A percentile compares a stretch with the other conserved stretches of the same genome.
These are phyloP conservation scores for Fistulinella cinereoalba DNA, from an alignment of 1,284 basidiomycete species.

Conservation along the genomic window DNA sequence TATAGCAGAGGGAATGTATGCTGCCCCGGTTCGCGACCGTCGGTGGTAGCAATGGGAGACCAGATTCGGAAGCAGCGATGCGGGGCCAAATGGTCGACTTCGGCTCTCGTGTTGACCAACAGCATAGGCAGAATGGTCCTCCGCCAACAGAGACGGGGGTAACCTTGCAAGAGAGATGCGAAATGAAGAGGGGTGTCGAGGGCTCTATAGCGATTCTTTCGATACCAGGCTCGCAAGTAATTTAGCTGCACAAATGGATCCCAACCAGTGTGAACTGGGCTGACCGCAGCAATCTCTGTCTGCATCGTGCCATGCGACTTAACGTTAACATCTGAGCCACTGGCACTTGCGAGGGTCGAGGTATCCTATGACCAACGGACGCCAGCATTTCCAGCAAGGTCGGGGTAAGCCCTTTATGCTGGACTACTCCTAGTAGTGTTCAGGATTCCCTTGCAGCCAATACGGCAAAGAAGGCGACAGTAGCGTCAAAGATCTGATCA, in stretches of 20 bases:
- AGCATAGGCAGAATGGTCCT: conserved; percentile 37
- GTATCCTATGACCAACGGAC: conserved; percentile 33
- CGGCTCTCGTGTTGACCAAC: conserved; percentile 38
- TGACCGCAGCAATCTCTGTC: conserved; percentile 27
- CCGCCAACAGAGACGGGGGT: conserved; percentile 34
- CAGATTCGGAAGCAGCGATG: conserved; percentile 40
- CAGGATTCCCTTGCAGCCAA: conserved; percentile 55
- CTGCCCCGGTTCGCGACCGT: conserved; percentile 24
- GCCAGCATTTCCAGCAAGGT: conserved; percentile 47
- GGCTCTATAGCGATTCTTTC: conserved; percentile 52
- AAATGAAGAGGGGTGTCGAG: conserved; percentile 53
- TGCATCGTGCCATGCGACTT: no score
- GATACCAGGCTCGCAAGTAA: conserved; percentile 46
- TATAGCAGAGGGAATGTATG: conserved; percentile 42
- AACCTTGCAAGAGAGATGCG: conserved; percentile 41
- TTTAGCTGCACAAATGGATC: conserved; percentile 28
- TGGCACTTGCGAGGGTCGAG: conserved; percentile 35
- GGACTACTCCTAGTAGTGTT: conserved; percentile 52
- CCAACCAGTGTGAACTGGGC: conserved; percentile 4
- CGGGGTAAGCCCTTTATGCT: conserved; percentile 38
- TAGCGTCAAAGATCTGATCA: conserved; percentile 39
- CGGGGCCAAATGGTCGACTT: conserved; percentile 41
- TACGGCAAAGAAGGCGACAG: conserved; percentile 55
- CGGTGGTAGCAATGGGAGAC: conserved; percentile 40
- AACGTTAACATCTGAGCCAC: conserved; percentile 27